These are phyloP conservation scores for Puccinellia tenuiflora DNA, from an alignment of 176 grass and related monocot genomes.

Conservation along the genomic window DNA sequence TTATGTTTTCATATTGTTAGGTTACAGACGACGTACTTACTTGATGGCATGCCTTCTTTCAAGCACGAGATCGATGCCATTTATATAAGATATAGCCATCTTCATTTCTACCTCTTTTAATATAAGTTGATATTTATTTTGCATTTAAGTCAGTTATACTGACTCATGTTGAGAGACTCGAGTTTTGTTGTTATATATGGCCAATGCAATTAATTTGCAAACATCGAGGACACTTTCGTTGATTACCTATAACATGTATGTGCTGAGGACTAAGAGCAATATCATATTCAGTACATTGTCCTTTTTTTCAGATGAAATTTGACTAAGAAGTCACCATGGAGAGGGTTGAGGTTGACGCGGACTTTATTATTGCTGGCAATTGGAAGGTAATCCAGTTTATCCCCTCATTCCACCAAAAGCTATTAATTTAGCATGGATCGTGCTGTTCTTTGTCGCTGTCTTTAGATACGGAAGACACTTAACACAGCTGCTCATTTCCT, in stretches of 20 bases:
- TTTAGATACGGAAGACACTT: not conserved
- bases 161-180: not conserved
- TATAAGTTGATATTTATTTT: not conserved
- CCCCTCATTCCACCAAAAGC: not conserved
- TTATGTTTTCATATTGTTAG: not conserved
- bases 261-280: not conserved
- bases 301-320: conserved; percentile 52
- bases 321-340: conserved; percentile 45
- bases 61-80: not conserved
- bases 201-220: not conserved
- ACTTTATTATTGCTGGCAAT: conserved; percentile 41
- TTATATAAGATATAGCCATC: not conserved
- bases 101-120: not conserved
- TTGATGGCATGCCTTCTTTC: not conserved
- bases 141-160: not conserved
- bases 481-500: not conserved
- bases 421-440: not conserved
- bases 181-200: not conserved
- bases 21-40: not conserved
- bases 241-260: not conserved
- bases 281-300: conserved; percentile 4
- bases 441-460: conserved; percentile 18
- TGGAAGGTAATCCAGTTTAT: conserved; percentile 58
- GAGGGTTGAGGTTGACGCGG: conserved; percentile 43
- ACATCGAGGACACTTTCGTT: not conserved